Evolutionary conservation across 805 yeast species (phyloP).

Genomic region (Candida gorgasii): DNA sequence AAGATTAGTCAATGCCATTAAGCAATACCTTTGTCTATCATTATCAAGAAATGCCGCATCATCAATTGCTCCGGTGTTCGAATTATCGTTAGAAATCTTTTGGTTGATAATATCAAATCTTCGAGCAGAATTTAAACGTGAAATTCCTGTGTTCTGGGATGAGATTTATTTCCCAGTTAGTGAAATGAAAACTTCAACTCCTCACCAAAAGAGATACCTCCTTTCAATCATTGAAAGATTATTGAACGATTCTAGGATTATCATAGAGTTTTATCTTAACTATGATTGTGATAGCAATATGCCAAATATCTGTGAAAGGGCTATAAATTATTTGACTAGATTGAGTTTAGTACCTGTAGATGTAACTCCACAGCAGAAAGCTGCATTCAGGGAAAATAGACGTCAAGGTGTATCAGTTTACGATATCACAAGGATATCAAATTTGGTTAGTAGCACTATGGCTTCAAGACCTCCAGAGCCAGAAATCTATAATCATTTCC

Average conservation of each 20-base stretch:
- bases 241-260: slow-evolving; percentile 83
- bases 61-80: slow-evolving; percentile 87
- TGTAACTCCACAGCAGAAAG: slow-evolving; percentile 67
- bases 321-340: slow-evolving; percentile 75
- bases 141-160: slow-evolving; percentile 88
- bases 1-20: slow-evolving; percentile 71
- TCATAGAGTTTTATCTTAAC: slow-evolving; percentile 90
- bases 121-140: slow-evolving; percentile 85
- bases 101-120: slow-evolving; percentile 85
- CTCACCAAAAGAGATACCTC: slow-evolving; percentile 90
- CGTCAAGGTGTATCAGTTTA: slow-evolving; percentile 67
- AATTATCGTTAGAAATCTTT: slow-evolving; percentile 86
- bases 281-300: slow-evolving; percentile 87
- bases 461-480: slow-evolving; percentile 57
- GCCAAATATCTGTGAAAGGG: slow-evolving; percentile 83
- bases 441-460: slow-evolving; percentile 69
- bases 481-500: slow-evolving; percentile 55
- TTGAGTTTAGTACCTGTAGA: slow-evolving; percentile 70
- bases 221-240: slow-evolving; percentile 77
- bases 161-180: slow-evolving; percentile 94
- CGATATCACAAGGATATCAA: slow-evolving; percentile 71
- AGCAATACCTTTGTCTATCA: slow-evolving; percentile 80
- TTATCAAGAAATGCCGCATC: slow-evolving; percentile 92
- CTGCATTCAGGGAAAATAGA: slow-evolving; percentile 41
- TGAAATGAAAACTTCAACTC: slow-evolving; percentile 86